Conservation (phyloP, 2,329 filamentous ascomycete species). For the Pseudofabraea citricarpa region DNA sequence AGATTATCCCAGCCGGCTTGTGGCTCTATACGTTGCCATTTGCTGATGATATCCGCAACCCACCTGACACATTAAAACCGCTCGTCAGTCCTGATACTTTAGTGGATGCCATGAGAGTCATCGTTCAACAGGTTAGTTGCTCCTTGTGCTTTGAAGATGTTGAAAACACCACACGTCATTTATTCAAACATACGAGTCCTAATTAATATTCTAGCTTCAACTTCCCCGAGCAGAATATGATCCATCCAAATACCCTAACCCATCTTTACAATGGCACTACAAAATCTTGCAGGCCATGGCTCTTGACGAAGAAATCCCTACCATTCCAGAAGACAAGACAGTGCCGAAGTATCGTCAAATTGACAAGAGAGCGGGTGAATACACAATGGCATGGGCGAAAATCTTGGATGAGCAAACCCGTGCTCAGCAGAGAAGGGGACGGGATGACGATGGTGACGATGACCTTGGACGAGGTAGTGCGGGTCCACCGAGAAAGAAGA, state of each 20-base stretch:
- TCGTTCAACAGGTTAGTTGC: constrained; percentile 56
- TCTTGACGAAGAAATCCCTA: constrained; percentile 82
- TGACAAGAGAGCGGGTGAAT: constrained; percentile 77
- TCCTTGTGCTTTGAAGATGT: background rate
- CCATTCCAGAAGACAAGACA: constrained; percentile 69
- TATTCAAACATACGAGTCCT: no score
- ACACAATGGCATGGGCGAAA: constrained; percentile 72
- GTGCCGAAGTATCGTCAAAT: constrained; percentile 83
- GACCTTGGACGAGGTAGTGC: constrained; percentile 2
- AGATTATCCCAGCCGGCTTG: constrained; percentile 73
- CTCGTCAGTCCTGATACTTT: constrained; percentile 62
- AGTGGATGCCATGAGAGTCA: constrained; percentile 74
- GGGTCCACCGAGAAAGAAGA: constrained; percentile 14
- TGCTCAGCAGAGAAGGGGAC: constrained; percentile 32
- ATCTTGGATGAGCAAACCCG: constrained; percentile 50
- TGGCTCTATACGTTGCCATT: constrained; percentile 89
- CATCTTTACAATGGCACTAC: constrained; percentile 95
- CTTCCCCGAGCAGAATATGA: constrained; percentile 83
- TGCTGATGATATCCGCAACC: constrained; percentile 78
- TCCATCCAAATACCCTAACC: constrained; percentile 84
- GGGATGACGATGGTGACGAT: constrained; percentile 41
- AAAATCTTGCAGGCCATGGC: constrained; percentile 87
- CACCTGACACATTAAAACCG: constrained; percentile 55
- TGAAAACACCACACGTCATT: no score
- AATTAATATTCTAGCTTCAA: constrained; percentile 52